phyloP scores from a whole-genome alignment of 306 rosid genomes.

The Luffa aegyptiaca region DNA sequence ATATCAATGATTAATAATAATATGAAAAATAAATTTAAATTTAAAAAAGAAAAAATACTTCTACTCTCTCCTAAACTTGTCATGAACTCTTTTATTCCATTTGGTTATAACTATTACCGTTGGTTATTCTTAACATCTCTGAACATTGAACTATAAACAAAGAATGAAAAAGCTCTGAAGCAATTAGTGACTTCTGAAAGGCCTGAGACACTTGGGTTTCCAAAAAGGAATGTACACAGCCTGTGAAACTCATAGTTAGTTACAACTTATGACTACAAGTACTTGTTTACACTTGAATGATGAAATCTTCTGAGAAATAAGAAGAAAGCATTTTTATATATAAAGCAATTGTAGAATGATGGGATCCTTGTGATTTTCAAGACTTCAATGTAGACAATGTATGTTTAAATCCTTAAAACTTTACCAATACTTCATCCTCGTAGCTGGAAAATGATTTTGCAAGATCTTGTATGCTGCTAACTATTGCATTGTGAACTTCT shows the following conservation, averaged over 20 bases:
- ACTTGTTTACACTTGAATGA: neutral
- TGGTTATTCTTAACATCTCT: neutral
- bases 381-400: neutral
- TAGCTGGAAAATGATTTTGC: conserved; percentile 69
- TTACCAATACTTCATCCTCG: conserved; percentile 94
- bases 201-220: neutral
- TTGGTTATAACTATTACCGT: neutral
- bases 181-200: neutral
- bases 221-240: neutral
- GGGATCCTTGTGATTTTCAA: neutral
- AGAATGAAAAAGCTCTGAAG: neutral
- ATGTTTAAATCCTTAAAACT: neutral
- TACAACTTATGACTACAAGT: neutral
- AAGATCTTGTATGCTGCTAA: conserved; percentile 95
- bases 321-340: neutral
- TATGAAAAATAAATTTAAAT: neutral
- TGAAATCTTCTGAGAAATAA: neutral
- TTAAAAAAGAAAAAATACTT: neutral
- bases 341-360: neutral
- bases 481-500: conserved; percentile 87
- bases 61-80: neutral
- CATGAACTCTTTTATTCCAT: neutral
- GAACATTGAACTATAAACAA: neutral
- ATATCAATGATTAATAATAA: neutral
- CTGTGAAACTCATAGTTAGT: neutral